Conservation (phyloP, 1,284 basidiomycete genomes). For the Trametes hirsuta region DNA sequence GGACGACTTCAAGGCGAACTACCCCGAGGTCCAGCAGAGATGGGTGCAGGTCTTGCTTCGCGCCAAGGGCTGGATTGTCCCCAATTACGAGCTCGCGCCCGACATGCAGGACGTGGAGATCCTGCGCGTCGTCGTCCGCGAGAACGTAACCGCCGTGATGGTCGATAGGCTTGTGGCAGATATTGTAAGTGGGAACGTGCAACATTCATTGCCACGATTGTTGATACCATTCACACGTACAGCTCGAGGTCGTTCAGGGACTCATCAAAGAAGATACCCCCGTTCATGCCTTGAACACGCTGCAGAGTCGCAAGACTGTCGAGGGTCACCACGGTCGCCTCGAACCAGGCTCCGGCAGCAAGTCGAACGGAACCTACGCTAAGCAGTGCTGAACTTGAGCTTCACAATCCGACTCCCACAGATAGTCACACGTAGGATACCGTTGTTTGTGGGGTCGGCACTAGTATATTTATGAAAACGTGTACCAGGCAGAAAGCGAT, state of each 20-base stretch:
- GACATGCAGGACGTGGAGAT: slow-evolving; percentile 73
- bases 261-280: slow-evolving; percentile 50
- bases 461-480: no score
- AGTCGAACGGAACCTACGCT: slow-evolving; percentile 63
- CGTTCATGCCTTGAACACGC: slow-evolving; percentile 51
- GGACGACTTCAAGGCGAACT: slow-evolving; percentile 68
- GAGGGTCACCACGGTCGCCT: slow-evolving; percentile 42
- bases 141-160: slow-evolving; percentile 70
- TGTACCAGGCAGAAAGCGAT: no score
- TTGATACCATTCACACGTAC: slow-evolving; percentile 5
- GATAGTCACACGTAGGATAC: no score
- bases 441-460: no score
- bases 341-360: slow-evolving; percentile 48
- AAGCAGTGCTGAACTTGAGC: slow-evolving; percentile 55
- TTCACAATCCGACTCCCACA: no score
- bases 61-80: slow-evolving; percentile 85
- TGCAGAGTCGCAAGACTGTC: slow-evolving; percentile 41
- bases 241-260: slow-evolving; percentile 66
- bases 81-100: slow-evolving; percentile 85
- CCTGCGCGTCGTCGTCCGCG: slow-evolving; percentile 85
- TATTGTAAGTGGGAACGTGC: slow-evolving; percentile 46
- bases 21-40: slow-evolving; percentile 82
- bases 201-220: background rate
- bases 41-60: slow-evolving; percentile 88
- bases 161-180: slow-evolving; percentile 67